Evolutionary conservation across 768 basidiomycete genomes (phyloP), one percentile per base, ranked within the genome.

Genomic region (Naematelia aurantialba): DNA sequence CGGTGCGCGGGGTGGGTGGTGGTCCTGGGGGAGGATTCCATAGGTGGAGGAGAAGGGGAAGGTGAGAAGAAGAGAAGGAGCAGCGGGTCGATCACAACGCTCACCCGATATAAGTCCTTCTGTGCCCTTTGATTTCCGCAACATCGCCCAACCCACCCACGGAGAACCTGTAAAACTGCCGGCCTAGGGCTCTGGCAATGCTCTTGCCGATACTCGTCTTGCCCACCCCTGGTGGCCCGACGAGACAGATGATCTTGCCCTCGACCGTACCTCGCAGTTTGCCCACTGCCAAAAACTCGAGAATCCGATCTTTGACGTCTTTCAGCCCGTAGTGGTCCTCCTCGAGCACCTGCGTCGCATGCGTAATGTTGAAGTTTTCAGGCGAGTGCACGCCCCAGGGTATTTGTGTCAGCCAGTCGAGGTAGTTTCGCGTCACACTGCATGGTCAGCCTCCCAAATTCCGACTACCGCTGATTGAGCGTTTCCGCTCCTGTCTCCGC

Each of bases 41-140:
- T 12, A 44, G 12, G 19, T 19, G 42, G 19, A 44, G 42, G 42
- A 44, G 42, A 19, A 19, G 19, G 19, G 19, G 42, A 44, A 44
- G 12, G 42, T 44, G 42, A 44, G 42, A 12, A 19, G 42, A 44
- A 19, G 19, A 19, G 12, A 19, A 19, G n/a, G n/a, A n/a, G n/a
- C n/a, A n/a, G n/a, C n/a, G n/a, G n/a, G n/a, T n/a, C n/a, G n/a
- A n/a, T n/a, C n/a, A n/a, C 12, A 44, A 44, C 12, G 80, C 86
- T 45, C 58, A 89, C 87, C 89, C 90, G 53, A 93, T 90, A 73
- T 96, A 98, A n/a, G 94, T 99, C 74, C 96, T 81, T 69, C 96
- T 80, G 73, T 99, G 96, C 0, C 96, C 96, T 79, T 98, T 98
- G 72, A 99, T 97, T 82, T 98, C 96, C 56, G 96, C 96, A 0